phyloP scores from a whole-genome alignment of 2,329 filamentous ascomycete genomes.

The Metarhizium rileyi region DNA sequence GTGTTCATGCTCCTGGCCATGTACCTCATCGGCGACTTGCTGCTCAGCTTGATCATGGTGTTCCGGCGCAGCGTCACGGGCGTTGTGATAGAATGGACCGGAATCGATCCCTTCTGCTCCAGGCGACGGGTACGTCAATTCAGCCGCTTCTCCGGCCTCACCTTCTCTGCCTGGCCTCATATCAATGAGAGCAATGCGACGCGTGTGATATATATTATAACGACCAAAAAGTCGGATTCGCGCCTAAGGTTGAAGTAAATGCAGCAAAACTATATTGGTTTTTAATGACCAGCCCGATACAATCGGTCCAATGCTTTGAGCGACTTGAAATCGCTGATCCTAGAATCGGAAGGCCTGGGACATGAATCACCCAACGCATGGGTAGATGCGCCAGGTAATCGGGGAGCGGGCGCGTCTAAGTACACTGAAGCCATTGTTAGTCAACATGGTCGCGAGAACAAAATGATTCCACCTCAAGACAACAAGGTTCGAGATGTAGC shows the following conservation, averaged over 20 bases:
- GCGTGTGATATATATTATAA: background rate
- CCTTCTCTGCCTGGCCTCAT: conserved; percentile 27
- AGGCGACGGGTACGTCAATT: conserved; percentile 37
- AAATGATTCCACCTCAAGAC: conserved; percentile 5
- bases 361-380: background rate
- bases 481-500: conserved; percentile 3
- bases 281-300: too few species aligned
- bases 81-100: conserved; percentile 33
- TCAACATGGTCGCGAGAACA: conserved; percentile 4
- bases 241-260: background rate
- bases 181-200: conserved; percentile 14
- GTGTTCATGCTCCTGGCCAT: conserved; percentile 22
- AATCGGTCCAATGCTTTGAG: background rate
- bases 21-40: conserved; percentile 19
- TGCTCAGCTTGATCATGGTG: conserved; percentile 18
- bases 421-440: conserved; percentile 14
- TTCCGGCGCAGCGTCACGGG: conserved; percentile 23
- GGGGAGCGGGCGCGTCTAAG: conserved; percentile 6
- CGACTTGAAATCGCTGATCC: background rate
- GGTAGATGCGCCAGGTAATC: conserved; percentile 4
- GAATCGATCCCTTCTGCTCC: conserved; percentile 33
- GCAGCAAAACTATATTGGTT: too few species aligned
- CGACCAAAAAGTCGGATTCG: background rate
- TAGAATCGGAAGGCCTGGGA: background rate
- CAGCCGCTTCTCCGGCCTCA: conserved; percentile 24